These are phyloP conservation scores for Coffea eugenioides DNA, from an alignment of 257 asterid species.

Conservation along the genomic window DNA sequence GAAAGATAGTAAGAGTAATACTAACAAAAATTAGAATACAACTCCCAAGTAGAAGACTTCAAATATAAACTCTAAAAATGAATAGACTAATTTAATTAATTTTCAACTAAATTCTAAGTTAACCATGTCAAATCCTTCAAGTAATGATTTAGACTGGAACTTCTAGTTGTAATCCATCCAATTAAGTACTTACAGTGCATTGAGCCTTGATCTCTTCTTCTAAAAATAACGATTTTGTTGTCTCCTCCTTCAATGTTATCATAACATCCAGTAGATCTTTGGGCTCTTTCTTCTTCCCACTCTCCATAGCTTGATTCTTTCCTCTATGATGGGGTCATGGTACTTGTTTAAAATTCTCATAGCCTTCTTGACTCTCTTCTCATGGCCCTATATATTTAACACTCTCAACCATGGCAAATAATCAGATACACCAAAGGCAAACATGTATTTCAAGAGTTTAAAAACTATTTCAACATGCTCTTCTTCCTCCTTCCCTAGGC, in stretches of 20 bases:
- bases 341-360: neutral
- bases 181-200: neutral
- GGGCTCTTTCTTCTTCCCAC: neutral
- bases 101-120: no score
- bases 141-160: no score
- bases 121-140: no score
- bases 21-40: no score
- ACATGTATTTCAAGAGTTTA: neutral
- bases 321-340: constrained; percentile 1
- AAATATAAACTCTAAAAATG: no score
- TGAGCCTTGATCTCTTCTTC: neutral
- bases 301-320: neutral
- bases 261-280: neutral
- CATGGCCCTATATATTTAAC: neutral
- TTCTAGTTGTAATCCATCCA: no score
- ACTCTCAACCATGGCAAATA: neutral
- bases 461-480: constrained; percentile 12
- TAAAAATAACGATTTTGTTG: neutral
- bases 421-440: neutral
- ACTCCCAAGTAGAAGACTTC: no score
- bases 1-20: no score
- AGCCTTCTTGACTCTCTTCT: neutral
- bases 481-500: constrained; percentile 31
- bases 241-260: neutral
- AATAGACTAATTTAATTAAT: no score